A percentile compares a stretch with the other conserved stretches of the same genome.
Evolutionary conservation across 2,329 filamentous ascomycete genomes (phyloP).

Genomic region (Penicillium polonicum): DNA sequence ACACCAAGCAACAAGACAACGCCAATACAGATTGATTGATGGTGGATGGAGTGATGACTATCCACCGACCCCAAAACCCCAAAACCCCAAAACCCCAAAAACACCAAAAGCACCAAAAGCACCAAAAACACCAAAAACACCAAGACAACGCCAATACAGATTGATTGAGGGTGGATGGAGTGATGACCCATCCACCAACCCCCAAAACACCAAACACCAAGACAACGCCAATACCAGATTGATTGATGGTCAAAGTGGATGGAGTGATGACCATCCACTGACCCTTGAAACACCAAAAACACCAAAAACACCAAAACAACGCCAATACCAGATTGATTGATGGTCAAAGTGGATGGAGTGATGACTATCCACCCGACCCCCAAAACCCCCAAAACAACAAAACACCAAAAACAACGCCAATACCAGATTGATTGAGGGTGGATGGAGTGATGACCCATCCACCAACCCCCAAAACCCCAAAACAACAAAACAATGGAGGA

Average conservation of each 20-base stretch:
- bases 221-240: background rate
- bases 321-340: background rate
- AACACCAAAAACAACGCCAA: background rate
- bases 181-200: too few species aligned
- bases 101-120: background rate
- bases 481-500: background rate
- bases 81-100: too few species aligned
- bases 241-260: background rate
- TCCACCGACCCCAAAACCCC: too few species aligned
- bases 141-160: too few species aligned
- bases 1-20: too few species aligned
- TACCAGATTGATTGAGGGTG: background rate
- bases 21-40: too few species aligned
- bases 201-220: background rate
- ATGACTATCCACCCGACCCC: too few species aligned
- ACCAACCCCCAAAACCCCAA: background rate
- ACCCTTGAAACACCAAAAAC: too few species aligned
- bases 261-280: too few species aligned
- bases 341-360: background rate
- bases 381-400: background rate
- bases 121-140: too few species aligned
- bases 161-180: too few species aligned
- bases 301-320: background rate
- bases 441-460: background rate
- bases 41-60: too few species aligned